A percentile compares a stretch with the other conserved stretches of the same genome.
These are phyloP conservation scores for Friedmanniomyces simplex DNA, from an alignment of 495 filamentous ascomycete genomes.

Conservation along the genomic window DNA sequence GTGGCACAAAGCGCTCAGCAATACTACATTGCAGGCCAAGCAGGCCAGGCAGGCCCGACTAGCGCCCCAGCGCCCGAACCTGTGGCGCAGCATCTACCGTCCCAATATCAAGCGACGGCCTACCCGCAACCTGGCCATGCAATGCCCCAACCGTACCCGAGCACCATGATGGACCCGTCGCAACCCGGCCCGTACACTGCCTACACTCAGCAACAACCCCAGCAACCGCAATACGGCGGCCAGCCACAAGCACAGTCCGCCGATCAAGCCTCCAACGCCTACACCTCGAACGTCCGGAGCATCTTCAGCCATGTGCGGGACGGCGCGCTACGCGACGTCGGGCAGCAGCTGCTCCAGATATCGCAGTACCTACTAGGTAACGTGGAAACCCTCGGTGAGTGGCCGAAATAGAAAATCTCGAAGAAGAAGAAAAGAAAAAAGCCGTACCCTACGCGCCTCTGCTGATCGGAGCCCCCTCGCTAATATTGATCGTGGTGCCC, in stretches of 20 bases:
- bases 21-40: slow-evolving; percentile 64
- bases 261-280: slow-evolving; percentile 62
- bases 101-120: slow-evolving; percentile 44
- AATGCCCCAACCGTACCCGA: slow-evolving; percentile 28
- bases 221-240: slow-evolving; percentile 25
- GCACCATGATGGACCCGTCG: slow-evolving; percentile 42
- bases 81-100: slow-evolving; percentile 37
- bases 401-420: slow-evolving; percentile 38
- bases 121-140: slow-evolving; percentile 46
- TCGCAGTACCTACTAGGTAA: slow-evolving; percentile 79
- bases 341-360: slow-evolving; percentile 60
- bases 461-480: neutral
- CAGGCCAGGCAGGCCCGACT: slow-evolving; percentile 46
- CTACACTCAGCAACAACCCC: slow-evolving; percentile 26
- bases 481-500: neutral
- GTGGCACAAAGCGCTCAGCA: slow-evolving; percentile 48
- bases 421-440: too few relatives aligned
- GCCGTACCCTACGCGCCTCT: too few relatives aligned
- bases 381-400: slow-evolving; percentile 74
- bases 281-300: slow-evolving; percentile 59
- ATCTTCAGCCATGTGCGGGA: slow-evolving; percentile 67
- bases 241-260: slow-evolving; percentile 26
- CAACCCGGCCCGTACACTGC: slow-evolving; percentile 25
- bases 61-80: slow-evolving; percentile 48
- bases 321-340: slow-evolving; percentile 63